Evolutionary conservation across 148 eudicot species (phyloP).

Genomic region (Camellia lanceoleosa): DNA sequence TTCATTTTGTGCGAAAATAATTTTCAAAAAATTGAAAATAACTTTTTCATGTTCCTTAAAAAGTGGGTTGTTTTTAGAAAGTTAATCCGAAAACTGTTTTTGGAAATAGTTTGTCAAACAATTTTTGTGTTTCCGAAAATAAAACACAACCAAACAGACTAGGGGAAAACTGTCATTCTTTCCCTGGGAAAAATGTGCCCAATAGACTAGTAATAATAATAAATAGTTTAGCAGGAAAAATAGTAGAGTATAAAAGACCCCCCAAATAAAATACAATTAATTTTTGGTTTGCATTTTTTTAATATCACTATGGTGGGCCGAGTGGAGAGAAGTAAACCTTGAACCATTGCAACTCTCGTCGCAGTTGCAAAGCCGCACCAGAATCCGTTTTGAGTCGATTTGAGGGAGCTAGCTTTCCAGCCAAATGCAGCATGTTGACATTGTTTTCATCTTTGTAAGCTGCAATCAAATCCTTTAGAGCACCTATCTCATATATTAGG

Average conservation of each 20-base stretch:
- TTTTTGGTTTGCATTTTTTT: background rate
- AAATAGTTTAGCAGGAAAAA: background rate
- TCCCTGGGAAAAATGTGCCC: background rate
- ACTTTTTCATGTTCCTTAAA: no score
- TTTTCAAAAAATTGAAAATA: background rate
- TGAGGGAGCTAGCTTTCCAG: conserved; percentile 25
- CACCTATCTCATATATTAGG: conserved; percentile 24
- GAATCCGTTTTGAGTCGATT: conserved; percentile 23
- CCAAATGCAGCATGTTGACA: conserved; percentile 36
- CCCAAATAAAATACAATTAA: no score
- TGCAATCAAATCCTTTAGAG: conserved; percentile 13
- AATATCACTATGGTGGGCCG: background rate
- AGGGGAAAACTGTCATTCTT: background rate
- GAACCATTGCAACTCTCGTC: conserved; percentile 28
- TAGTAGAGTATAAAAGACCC: no score
- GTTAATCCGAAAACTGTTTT: no score
- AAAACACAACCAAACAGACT: background rate
- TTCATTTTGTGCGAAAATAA: no score
- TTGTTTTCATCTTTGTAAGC: background rate
- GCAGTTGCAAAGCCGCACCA: conserved; percentile 42
- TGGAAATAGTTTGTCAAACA: no score
- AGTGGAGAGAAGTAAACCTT: conserved; percentile 9
- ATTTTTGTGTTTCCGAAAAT: background rate
- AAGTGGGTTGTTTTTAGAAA: no score
- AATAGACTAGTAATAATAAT: background rate